Conservation (phyloP, 1,284 basidiomycete species). For the Heliocybe sulcata region DNA sequence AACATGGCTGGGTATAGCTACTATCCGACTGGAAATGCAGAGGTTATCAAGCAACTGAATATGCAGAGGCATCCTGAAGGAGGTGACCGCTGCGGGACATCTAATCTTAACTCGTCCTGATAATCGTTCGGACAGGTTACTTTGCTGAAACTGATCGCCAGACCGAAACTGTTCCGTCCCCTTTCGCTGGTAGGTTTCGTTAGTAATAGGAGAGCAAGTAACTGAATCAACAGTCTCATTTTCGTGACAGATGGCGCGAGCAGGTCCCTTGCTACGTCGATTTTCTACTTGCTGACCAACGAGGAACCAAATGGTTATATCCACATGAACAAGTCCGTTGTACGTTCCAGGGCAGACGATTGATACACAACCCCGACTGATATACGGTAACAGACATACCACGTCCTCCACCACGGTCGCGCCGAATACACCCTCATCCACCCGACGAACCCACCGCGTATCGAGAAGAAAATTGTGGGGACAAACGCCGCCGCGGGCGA, state of each 20-base stretch:
- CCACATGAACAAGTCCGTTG: conserved; percentile 39
- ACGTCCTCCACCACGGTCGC: conserved; percentile 39
- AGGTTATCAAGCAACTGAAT: conserved; percentile 22
- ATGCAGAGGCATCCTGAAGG: conserved; percentile 29
- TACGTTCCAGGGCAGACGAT: conserved; percentile 13
- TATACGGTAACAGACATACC: conserved; percentile 32
- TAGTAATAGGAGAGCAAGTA: not conserved
- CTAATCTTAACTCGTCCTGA: not conserved
- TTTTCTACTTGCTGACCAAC: conserved; percentile 38
- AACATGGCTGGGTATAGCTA: not conserved
- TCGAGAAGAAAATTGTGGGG: conserved; percentile 37
- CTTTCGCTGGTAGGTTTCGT: conserved; percentile 26
- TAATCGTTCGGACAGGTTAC: conserved; percentile 22
- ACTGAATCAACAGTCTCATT: not conserved
- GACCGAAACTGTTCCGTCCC: conserved; percentile 24
- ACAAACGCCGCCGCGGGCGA: conserved; percentile 30
- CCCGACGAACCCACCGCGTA: conserved; percentile 21
- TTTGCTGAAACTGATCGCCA: conserved; percentile 32
- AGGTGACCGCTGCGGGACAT: conserved; percentile 7
- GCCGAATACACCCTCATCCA: conserved; percentile 39
- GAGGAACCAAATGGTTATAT: conserved; percentile 31
- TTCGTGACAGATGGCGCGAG: conserved; percentile 16
- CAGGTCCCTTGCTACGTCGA: conserved; percentile 30
- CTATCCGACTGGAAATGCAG: conserved; percentile 19
- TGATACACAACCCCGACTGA: not conserved